These are phyloP conservation scores for Dryas alaskensis DNA, from an alignment of 306 rosid genomes.

Conservation along the genomic window DNA sequence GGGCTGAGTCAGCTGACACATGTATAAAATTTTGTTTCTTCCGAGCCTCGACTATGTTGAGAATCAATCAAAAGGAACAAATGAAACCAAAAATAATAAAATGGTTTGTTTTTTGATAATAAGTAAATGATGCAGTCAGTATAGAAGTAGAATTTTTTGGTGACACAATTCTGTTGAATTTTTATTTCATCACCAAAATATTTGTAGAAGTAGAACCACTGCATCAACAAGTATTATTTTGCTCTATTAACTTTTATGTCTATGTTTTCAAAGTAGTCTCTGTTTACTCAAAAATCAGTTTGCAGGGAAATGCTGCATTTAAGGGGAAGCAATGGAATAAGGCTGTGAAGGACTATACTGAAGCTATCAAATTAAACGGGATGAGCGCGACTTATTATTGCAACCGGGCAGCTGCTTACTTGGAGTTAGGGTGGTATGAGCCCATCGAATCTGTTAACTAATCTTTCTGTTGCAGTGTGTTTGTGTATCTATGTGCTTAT, in stretches of 20 bases:
- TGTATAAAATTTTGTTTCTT: too few relatives aligned
- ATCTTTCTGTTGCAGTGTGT: slow-evolving; percentile 13
- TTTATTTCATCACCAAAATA: not conserved
- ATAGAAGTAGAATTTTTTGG: not conserved
- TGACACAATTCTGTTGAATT: not conserved
- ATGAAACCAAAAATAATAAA: too few relatives aligned
- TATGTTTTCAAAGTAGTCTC: not conserved
- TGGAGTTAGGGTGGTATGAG: slow-evolving; percentile 77
- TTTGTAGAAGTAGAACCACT: not conserved
- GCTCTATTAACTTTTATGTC: not conserved
- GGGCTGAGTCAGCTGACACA: too few relatives aligned
- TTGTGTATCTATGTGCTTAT: slow-evolving; percentile 14
- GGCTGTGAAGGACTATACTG: slow-evolving; percentile 66
- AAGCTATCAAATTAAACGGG: slow-evolving; percentile 69
- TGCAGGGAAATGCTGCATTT: slow-evolving; percentile 87
- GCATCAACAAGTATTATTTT: not conserved
- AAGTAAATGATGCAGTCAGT: too few relatives aligned
- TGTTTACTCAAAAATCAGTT: not conserved
- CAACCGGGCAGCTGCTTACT: slow-evolving; percentile 88
- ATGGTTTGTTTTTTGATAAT: too few relatives aligned
- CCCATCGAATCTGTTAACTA: slow-evolving; percentile 15
- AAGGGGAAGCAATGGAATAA: slow-evolving; percentile 73
- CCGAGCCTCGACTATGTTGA: too few relatives aligned
- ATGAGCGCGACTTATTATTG: slow-evolving; percentile 61
- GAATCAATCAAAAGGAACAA: too few relatives aligned